Base-by-base conservation (phyloP, 768 basidiomycete species). In the Kwoniella pini region DNA sequence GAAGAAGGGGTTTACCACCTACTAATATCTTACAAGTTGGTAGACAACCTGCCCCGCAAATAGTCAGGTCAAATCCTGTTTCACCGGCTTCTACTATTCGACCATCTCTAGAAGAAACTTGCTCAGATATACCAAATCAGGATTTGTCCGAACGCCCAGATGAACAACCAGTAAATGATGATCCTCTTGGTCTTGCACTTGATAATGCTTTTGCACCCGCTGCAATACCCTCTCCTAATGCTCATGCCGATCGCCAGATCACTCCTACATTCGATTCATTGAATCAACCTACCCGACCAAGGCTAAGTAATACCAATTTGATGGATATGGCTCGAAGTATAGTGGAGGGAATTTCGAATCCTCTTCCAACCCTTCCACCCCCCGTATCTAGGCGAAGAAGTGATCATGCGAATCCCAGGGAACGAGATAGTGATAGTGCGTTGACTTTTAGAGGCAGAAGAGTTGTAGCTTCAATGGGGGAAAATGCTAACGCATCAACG, bases 401-500 rank as follows among this genome's bases (percentile, higher is more conserved):
- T 21, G 13, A 19, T 22, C 13, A 27, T 38, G 0, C 27, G 36
- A 39, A 15, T 7, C 40, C 28, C 19, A 30, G 21, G 13, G 12
- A 45, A 21, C 31, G 39, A 52, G 45, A 36, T 28, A 44, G 54
- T 6, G 54, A 55, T 26, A 49, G 44, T 30, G 43, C 55, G 13
- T 43, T 64, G 36, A 64, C 62, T 0, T 64, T 42, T 50, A 33
- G 62, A 45, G 62, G 62, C 0, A 54, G 53, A 30, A 49, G 43
- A 24, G 62, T 64, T 11, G 52, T 39, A 13, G 44, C 50, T 40
- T 43, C 57, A 9, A 58, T 64, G 54, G 54, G 42, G 24, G 53
- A 62, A 26, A n/a, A 39, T 19, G 9, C 46, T 40, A 10, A 4
- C n/a, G n/a, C n/a, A n/a, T n/a, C n/a, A n/a, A n/a, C n/a, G n/a